phyloP scores from a whole-genome alignment of 345 rosid species.

The sweet orange (Citrus sinensis) region DNA sequence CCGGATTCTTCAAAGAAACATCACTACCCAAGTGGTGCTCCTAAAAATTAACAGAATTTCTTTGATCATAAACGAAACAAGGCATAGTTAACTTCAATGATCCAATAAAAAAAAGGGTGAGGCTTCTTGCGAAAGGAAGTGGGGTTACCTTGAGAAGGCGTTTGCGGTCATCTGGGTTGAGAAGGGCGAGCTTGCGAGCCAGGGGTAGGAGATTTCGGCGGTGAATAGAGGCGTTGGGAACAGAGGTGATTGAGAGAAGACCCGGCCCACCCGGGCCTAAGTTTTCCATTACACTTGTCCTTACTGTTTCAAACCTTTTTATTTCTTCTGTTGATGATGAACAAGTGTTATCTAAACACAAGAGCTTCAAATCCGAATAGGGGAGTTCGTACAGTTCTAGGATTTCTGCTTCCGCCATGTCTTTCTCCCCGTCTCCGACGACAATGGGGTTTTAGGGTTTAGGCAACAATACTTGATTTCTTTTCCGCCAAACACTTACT shows the following conservation, averaged over 20 bases:
- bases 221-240: conserved; percentile 50
- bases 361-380: conserved; percentile 49
- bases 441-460: not conserved
- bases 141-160: conserved; percentile 59
- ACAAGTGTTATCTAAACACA: conserved; percentile 18
- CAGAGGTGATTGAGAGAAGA: conserved; percentile 56
- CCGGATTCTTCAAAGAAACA: conserved; percentile 75
- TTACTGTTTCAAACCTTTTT: conserved; percentile 27
- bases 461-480: too few species aligned
- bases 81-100: not conserved
- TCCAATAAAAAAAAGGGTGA: not conserved
- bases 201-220: conserved; percentile 64
- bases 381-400: conserved; percentile 49
- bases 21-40: conserved; percentile 81
- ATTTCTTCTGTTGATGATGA: conserved; percentile 26
- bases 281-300: conserved; percentile 50
- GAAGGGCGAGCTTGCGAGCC: conserved; percentile 68
- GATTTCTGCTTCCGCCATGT: conserved; percentile 41
- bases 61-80: not conserved
- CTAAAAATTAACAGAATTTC: conserved; percentile 26
- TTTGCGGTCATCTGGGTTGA: conserved; percentile 45
- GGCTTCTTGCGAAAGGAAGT: not conserved
- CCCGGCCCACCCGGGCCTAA: conserved; percentile 79
- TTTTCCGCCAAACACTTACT: too few species aligned
- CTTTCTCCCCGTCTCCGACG: not conserved